Percentiles rank a stretch among this genome's conserved stretches.
Conservation (phyloP, 75 land plant species). For the Cryptomeria japonica region DNA sequence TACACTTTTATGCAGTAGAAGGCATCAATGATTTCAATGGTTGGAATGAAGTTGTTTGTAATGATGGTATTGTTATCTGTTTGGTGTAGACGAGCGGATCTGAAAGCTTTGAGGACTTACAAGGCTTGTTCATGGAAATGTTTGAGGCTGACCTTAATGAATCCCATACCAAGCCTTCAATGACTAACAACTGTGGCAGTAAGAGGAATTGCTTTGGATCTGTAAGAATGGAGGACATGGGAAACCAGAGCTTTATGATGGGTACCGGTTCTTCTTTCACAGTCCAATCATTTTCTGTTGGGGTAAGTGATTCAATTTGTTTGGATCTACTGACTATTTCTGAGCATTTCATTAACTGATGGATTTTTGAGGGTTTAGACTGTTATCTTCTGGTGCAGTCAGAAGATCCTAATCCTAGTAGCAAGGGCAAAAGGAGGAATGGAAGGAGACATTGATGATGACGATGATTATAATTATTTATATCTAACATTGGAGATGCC, state of each 20-base stretch:
- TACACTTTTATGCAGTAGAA: neutral
- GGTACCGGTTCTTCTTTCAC: neutral
- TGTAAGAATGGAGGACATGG: neutral
- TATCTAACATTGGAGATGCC: neutral
- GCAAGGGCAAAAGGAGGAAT: neutral
- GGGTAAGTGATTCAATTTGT: neutral
- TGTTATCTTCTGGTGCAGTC: neutral
- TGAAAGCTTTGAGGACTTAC: conserved; percentile 55
- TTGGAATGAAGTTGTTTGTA: neutral
- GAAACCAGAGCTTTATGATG: neutral
- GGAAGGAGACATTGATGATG: neutral
- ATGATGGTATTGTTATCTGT: neutral
- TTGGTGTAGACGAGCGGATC: conserved; percentile 34
- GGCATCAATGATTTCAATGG: neutral
- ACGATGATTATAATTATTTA: neutral
- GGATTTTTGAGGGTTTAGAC: neutral
- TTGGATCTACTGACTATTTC: neutral
- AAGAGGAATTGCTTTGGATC: conserved; percentile 1
- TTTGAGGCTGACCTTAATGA: conserved; percentile 18
- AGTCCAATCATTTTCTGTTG: neutral
- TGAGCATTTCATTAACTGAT: neutral
- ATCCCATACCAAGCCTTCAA: neutral
- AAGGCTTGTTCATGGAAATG: conserved; percentile 58
- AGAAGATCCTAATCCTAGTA: neutral
- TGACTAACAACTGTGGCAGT: neutral